phyloP scores from a whole-genome alignment of 2,329 filamentous ascomycete genomes.

The Aspergillus quadricinctus region DNA sequence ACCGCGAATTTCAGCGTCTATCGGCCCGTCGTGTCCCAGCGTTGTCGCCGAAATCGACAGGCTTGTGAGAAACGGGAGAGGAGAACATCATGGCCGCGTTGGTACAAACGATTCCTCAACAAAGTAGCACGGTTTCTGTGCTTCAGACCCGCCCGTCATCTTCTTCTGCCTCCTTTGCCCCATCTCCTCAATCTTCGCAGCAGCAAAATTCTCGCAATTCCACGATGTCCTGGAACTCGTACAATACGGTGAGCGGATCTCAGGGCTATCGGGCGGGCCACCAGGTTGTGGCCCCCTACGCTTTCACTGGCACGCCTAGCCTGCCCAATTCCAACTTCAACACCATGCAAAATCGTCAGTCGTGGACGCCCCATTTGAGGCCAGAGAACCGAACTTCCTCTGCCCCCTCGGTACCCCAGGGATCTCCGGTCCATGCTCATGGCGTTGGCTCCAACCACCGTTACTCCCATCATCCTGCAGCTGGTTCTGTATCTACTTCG shows the following conservation, averaged over 20 bases:
- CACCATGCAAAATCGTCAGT: slow-evolving; percentile 51
- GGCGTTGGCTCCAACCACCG: slow-evolving; percentile 25
- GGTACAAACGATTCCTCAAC: slow-evolving; percentile 75
- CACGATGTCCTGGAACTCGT: slow-evolving; percentile 39
- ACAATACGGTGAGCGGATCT: slow-evolving; percentile 36
- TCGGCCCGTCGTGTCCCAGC: slow-evolving; percentile 6
- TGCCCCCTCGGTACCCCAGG: slow-evolving; percentile 46
- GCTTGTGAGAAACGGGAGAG: slow-evolving; percentile 16
- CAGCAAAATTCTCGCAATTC: slow-evolving; percentile 38
- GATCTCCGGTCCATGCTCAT: slow-evolving; percentile 27
- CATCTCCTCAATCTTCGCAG: slow-evolving; percentile 28
- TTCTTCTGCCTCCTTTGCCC: slow-evolving; percentile 54
- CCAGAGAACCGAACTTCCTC: slow-evolving; percentile 54
- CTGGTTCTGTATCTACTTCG: slow-evolving; percentile 52
- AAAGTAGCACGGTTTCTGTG: slow-evolving; percentile 68
- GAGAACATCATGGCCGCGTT: slow-evolving; percentile 71
- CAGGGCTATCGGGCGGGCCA: slow-evolving; percentile 47
- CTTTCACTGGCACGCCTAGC: slow-evolving; percentile 67
- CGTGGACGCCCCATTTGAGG: slow-evolving; percentile 51
- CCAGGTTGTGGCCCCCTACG: slow-evolving; percentile 70
- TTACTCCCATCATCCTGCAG: slow-evolving; percentile 44
- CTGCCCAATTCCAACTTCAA: slow-evolving; percentile 47
- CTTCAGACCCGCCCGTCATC: slow-evolving; percentile 69
- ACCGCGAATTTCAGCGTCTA: slow-evolving; percentile 7
- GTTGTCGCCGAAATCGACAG: slow-evolving; percentile 12